Conservation (phyloP, 208 protist species). For the Phytomonas francai region DNA sequence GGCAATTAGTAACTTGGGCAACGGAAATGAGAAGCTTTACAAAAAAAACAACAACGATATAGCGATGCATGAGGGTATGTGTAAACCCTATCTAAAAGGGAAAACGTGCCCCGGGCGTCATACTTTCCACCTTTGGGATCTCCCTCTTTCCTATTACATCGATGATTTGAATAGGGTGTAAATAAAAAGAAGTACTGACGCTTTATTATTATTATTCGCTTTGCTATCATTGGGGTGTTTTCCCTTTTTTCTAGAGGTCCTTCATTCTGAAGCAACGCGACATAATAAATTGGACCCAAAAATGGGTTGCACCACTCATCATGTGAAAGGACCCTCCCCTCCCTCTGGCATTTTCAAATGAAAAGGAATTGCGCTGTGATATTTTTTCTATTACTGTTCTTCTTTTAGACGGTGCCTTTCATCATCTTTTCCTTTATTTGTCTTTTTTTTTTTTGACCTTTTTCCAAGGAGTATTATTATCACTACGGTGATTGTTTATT, state of each 20-base stretch:
- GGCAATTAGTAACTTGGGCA: background rate
- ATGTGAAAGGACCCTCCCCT: background rate
- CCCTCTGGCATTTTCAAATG: too few species aligned
- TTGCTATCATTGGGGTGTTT: background rate
- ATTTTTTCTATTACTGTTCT: background rate
- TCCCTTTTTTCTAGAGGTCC: background rate
- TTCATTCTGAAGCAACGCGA: background rate
- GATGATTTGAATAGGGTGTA: too few species aligned
- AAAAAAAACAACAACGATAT: background rate
- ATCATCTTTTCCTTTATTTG: constrained; percentile 3
- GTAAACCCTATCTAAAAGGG: background rate
- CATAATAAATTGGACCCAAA: background rate
- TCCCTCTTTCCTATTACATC: background rate
- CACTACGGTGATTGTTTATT: background rate
- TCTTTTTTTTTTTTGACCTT: constrained; percentile 1
- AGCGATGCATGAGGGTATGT: background rate
- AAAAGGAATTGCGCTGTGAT: background rate
- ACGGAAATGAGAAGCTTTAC: background rate
- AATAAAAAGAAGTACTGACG: too few species aligned
- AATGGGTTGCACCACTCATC: background rate
- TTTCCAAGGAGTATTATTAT: background rate
- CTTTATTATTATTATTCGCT: too few species aligned
- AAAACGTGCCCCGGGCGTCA: background rate
- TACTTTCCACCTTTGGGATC: background rate
- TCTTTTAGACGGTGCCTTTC: background rate